Evolutionary conservation across 75 land plant species (phyloP), one percentile per base, ranked within the genome.

Genomic region (Pseudotsuga menziesii): DNA sequence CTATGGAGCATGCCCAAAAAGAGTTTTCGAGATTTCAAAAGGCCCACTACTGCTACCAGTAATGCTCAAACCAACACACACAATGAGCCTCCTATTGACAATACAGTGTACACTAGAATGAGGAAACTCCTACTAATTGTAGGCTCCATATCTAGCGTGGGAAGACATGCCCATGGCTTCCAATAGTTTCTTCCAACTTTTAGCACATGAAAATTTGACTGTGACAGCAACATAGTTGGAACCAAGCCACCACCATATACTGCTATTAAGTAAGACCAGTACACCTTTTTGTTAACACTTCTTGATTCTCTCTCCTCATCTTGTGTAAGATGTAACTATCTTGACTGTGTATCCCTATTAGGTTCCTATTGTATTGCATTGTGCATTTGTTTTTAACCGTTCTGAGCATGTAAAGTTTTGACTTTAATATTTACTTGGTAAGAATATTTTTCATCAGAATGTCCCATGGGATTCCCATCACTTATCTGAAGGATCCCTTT

Each of bases 111-210:
- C 23, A 95, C 89, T 25, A 88, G 77, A 62, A 95, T 83, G 14
- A 95, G 81, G 14, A 80, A 17, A 11, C 55, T 41, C 56, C 82
- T 85, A 63, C 84, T 83, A 22, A 81, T 20, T 14, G 17, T 60
- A 12, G 86, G 83, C 64, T 78, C 73, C 11, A 70, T 57, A 4
- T 76, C 84, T 72, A 57, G 58, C 44, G 91, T 82, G 22, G 89
- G 75, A 57, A 97, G 97, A 87, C 86, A 85, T 80, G 97, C 91
- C 98, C 98, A 95, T 70, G 97, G 91, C 88, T 93, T 95, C 98
- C 98, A 95, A 69, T 92, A 95, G 82, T 95, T 95, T 76, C 94
- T 88, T 27, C 83, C 86, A 59, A 93, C 78, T 66, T 95, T 94
- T 27, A 88, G 64, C 35, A 86, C 81, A 72, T 93, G 89, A 73